Evolutionary conservation across 768 basidiomycete species (phyloP).

Genomic region (Rhodosporidiobolus sp.): DNA sequence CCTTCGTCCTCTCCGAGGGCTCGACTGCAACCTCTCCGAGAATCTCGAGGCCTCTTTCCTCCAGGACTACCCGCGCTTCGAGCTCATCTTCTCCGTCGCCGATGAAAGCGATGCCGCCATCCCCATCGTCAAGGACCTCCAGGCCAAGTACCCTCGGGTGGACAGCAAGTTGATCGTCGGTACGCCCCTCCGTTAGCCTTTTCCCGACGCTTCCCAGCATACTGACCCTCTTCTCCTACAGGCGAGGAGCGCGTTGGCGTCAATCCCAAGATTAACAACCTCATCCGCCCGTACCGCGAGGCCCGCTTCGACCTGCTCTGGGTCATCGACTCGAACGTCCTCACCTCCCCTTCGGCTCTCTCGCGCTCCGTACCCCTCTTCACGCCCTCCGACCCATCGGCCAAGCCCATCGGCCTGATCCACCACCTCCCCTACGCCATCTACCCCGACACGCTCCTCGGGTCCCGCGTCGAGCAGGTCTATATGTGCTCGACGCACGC

Average conservation of each 20-base stretch:
- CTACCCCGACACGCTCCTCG: slow-evolving; percentile 63
- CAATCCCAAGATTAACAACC: slow-evolving; percentile 97
- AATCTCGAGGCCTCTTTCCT: slow-evolving; percentile 89
- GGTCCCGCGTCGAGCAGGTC: slow-evolving; percentile 82
- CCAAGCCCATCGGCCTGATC: slow-evolving; percentile 65
- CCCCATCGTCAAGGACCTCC: slow-evolving; percentile 71
- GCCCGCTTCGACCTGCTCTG: slow-evolving; percentile 87
- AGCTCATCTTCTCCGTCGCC: slow-evolving; percentile 88
- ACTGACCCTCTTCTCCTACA: slow-evolving; percentile 44
- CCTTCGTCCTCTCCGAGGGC: slow-evolving; percentile 86
- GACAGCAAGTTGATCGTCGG: slow-evolving; percentile 72
- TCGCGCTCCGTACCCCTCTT: slow-evolving; percentile 63
- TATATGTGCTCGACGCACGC: slow-evolving; percentile 97
- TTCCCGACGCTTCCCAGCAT: neutral
- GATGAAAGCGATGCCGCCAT: slow-evolving; percentile 83
- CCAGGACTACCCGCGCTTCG: slow-evolving; percentile 80
- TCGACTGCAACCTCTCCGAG: slow-evolving; percentile 93
- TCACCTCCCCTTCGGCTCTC: slow-evolving; percentile 71
- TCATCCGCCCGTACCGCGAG: slow-evolving; percentile 73
- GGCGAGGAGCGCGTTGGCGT: slow-evolving; percentile 81
- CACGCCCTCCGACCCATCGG: slow-evolving; percentile 58
- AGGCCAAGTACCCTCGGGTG: slow-evolving; percentile 72
- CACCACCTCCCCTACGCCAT: slow-evolving; percentile 94
- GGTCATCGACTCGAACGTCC: slow-evolving; percentile 95
- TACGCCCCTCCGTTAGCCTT: slow-evolving; percentile 46